Conservation (phyloP, 179 eudicot genomes). For the Vitellaria paradoxa region DNA sequence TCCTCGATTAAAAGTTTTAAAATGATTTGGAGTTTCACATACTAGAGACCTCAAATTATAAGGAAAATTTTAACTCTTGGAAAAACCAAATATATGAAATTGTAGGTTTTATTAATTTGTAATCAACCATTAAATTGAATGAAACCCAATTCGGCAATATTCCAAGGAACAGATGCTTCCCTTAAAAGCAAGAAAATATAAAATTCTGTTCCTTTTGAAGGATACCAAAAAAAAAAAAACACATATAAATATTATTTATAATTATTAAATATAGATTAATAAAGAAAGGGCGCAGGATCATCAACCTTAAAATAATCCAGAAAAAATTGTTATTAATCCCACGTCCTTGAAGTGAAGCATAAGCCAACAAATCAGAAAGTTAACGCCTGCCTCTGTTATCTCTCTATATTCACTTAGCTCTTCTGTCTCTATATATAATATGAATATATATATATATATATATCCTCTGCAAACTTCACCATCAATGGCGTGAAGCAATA, state of each 20-base stretch:
- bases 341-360: conserved; percentile 27
- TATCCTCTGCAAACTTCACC: conserved; percentile 16
- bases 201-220: conserved; percentile 13
- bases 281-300: no score
- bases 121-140: no score
- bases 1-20: no score
- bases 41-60: no score
- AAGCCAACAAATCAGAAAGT: conserved; percentile 24
- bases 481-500: conserved; percentile 40
- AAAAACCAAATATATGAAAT: no score
- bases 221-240: no score
- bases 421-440: conserved; percentile 7
- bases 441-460: not conserved
- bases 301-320: no score
- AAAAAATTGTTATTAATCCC: not conserved
- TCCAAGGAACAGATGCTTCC: conserved; percentile 27
- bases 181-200: conserved; percentile 25
- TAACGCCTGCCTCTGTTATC: not conserved
- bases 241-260: not conserved
- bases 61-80: no score
- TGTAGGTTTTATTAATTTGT: no score
- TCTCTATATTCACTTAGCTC: conserved; percentile 1
- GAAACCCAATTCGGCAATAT: no score
- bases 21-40: no score
- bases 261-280: no score